Conservation (phyloP, 139 green algal species). For the Zygnema cylindricum region DNA sequence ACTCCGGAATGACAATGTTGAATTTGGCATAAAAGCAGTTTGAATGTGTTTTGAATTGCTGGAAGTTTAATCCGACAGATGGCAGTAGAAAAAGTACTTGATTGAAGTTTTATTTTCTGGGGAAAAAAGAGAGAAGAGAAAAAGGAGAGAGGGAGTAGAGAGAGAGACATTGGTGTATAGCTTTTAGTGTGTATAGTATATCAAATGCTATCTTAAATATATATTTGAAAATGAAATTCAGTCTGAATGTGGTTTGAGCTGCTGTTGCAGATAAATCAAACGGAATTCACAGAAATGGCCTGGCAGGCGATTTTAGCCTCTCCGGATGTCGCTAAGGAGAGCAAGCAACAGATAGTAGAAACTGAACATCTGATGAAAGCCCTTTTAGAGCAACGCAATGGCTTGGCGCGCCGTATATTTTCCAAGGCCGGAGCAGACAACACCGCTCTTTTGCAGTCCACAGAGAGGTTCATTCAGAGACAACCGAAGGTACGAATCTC, state of each 20-base stretch:
- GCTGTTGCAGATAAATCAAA: constrained; percentile 71
- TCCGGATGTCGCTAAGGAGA: constrained; percentile 83
- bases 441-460: constrained; percentile 77
- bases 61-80: too few species aligned
- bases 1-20: too few species aligned
- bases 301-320: constrained; percentile 88
- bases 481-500: constrained; percentile 72
- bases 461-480: constrained; percentile 78
- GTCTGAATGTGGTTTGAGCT: constrained; percentile 4
- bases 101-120: too few species aligned
- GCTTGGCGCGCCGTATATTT: constrained; percentile 81
- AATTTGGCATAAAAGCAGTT: too few species aligned
- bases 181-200: too few species aligned
- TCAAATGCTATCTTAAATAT: too few species aligned
- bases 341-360: constrained; percentile 92
- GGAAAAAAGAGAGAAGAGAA: too few species aligned
- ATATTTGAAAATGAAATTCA: too few species aligned
- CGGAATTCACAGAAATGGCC: constrained; percentile 94
- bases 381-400: constrained; percentile 94
- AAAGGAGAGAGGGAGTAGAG: too few species aligned
- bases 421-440: constrained; percentile 85
- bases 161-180: too few species aligned
- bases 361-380: constrained; percentile 97
- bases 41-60: too few species aligned
- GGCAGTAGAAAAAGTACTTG: too few species aligned